Base-by-base conservation (phyloP, 2,329 filamentous ascomycete species). In the Xylaria sp. region DNA sequence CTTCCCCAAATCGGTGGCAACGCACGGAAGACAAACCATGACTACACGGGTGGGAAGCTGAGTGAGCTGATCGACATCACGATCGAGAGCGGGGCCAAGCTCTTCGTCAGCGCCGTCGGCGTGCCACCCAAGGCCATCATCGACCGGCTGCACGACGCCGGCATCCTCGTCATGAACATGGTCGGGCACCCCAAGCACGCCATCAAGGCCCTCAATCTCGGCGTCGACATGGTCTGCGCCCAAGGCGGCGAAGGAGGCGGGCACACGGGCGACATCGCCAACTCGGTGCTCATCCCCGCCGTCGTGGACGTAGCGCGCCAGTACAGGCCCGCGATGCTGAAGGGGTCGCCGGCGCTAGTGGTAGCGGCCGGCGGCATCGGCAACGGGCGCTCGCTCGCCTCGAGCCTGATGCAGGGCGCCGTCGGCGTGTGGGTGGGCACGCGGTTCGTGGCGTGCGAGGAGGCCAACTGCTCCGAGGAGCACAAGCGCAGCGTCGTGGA, bases 161-260 rank as follows among this genome's bases (percentile, higher is more conserved):
- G 92, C 0, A 92, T 98, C 45, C 77, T 96, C 66, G 85, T 97
- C 39, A 97, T 97, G 94, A 97, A 97, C 79, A 97, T 97, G 94
- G 94, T 97, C 22, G 95, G 95, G 0, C 92, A 94, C 74, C 94
- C 95, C 1, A 93, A 91, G 77, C 95, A 98, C 78, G 94, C 94
- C 0, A 87, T 90, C 77, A 97, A 97, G 82, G 94, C 94, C 2
- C 83, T 98, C 3, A 88, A 93, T 56, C 87, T 90, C 0, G 95
- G 95, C 49, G 93, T 97, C 10, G 95, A 98, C 80, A 90, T 97
- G 70, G 87, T 98, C 5, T 97, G 94, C 77, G 90, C 94, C 1
- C 95, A 98, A 82, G 95, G 95, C 53, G 93, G 93, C 58, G 95
- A 98, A 79, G 95, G 94, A 1, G 95, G 95, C 20, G 95, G 94